Conservation (phyloP, 345 rosid species). For the Syzygium grande region DNA sequence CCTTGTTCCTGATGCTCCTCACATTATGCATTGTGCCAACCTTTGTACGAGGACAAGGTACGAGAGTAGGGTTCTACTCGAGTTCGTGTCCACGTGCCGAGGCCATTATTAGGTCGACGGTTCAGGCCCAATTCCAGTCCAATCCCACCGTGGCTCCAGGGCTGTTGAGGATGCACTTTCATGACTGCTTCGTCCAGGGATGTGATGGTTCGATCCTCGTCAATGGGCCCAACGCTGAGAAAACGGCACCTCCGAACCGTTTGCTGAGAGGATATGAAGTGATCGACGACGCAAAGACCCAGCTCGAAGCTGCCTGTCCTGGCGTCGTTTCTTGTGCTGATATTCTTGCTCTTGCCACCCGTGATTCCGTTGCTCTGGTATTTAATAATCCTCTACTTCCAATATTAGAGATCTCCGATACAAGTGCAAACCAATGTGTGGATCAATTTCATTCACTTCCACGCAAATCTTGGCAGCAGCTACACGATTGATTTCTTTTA, state of each 20-base stretch:
- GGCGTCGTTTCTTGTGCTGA: constrained; percentile 57
- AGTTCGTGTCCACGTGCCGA: constrained; percentile 30
- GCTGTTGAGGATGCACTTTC: constrained; percentile 43
- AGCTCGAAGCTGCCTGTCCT: constrained; percentile 38
- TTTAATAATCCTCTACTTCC: background rate
- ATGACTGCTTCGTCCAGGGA: constrained; percentile 50
- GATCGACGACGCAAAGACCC: constrained; percentile 45
- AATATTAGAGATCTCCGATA: background rate
- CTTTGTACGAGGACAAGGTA: constrained; percentile 11
- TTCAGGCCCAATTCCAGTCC: constrained; percentile 14
- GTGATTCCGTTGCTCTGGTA: constrained; percentile 31
- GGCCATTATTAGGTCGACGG: constrained; percentile 25
- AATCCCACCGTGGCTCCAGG: constrained; percentile 34
- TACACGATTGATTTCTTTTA: background rate
- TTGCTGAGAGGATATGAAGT: constrained; percentile 32
- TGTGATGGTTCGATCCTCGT: constrained; percentile 50
- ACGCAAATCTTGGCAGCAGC: background rate
- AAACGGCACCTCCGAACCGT: constrained; percentile 22
- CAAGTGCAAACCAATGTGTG: background rate
- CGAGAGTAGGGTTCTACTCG: constrained; percentile 37
- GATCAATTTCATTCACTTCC: background rate
- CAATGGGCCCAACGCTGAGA: constrained; percentile 29
- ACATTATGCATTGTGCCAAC: background rate
- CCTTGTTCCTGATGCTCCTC: background rate
- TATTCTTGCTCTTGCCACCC: constrained; percentile 42